Evolutionary conservation across 1,284 basidiomycete genomes (phyloP).

Genomic region (Cutaneotrichosporon sp.): DNA sequence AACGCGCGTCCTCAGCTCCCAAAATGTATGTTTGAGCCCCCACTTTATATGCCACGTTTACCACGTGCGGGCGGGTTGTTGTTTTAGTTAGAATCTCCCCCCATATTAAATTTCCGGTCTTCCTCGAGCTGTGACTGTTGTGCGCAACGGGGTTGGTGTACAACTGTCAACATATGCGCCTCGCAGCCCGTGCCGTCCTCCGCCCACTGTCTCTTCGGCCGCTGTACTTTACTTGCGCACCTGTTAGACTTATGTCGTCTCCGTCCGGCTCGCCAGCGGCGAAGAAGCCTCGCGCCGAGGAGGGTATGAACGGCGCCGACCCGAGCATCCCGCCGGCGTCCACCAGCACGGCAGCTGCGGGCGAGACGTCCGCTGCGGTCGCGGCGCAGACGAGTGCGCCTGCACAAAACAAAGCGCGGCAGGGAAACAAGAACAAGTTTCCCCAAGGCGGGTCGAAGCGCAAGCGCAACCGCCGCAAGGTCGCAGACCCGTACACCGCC

Average conservation of each 20-base stretch:
- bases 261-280: conserved; percentile 4
- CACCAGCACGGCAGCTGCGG: not conserved
- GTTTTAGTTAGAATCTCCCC: conserved; percentile 3
- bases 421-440: conserved; percentile 3
- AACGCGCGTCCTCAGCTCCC: conserved; percentile 8
- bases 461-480: conserved; percentile 29
- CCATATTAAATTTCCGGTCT: conserved; percentile 24
- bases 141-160: not conserved
- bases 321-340: too few relatives aligned
- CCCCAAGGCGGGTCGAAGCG: conserved; percentile 20
- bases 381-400: too few relatives aligned
- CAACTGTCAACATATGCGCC: not conserved
- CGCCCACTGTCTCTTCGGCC: not conserved
- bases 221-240: not conserved
- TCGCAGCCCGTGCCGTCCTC: conserved; percentile 12
- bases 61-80: not conserved
- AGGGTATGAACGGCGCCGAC: not conserved
- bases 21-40: not conserved
- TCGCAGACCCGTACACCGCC: conserved; percentile 61
- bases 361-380: not conserved
- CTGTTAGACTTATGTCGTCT: not conserved
- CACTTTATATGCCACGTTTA: too few relatives aligned
- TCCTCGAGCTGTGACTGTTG: not conserved
- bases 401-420: conserved; percentile 1
- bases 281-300: conserved; percentile 11